Evolutionary conservation across 2,329 filamentous ascomycete genomes (phyloP).

Genomic region (Mycosphaerella sp.): DNA sequence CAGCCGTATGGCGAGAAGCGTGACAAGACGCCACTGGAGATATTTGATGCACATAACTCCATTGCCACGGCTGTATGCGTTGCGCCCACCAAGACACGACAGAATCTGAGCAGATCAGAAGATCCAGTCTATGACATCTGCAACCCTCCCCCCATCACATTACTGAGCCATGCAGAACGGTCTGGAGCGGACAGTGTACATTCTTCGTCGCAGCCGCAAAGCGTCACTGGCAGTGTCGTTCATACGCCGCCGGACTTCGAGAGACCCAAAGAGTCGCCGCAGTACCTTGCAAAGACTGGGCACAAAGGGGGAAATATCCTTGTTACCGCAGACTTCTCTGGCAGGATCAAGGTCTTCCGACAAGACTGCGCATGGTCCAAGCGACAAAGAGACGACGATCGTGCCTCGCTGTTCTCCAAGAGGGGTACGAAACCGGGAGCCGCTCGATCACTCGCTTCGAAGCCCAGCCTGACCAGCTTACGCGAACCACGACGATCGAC

Average conservation of each 20-base stretch:
- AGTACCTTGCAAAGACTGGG: conserved; percentile 66
- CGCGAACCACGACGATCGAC: conserved; percentile 28
- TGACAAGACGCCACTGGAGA: conserved; percentile 77
- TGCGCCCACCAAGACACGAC: conserved; percentile 70
- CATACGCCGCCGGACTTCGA: conserved; percentile 34
- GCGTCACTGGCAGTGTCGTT: conserved; percentile 35
- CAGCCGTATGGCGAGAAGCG: conserved; percentile 56
- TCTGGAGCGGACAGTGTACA: conserved; percentile 26
- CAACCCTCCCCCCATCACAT: conserved; percentile 83
- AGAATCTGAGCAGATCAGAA: conserved; percentile 70
- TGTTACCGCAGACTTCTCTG: conserved; percentile 80
- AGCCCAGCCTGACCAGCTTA: conserved; percentile 31
- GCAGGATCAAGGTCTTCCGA: conserved; percentile 87
- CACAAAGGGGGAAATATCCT: conserved; percentile 85
- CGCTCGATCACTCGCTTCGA: conserved; percentile 41
- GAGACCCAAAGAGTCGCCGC: conserved; percentile 56
- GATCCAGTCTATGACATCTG: conserved; percentile 96
- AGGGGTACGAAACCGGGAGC: conserved; percentile 49
- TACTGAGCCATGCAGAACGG: conserved; percentile 67
- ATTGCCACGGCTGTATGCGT: conserved; percentile 86
- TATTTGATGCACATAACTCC: conserved; percentile 82
- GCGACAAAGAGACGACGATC: conserved; percentile 64
- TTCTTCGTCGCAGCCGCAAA: conserved; percentile 44
- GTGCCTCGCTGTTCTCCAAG: conserved; percentile 67
- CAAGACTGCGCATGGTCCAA: conserved; percentile 87